Evolutionary conservation across 805 yeast genomes (phyloP).

Genomic region (Monosporozyma aerobia): DNA sequence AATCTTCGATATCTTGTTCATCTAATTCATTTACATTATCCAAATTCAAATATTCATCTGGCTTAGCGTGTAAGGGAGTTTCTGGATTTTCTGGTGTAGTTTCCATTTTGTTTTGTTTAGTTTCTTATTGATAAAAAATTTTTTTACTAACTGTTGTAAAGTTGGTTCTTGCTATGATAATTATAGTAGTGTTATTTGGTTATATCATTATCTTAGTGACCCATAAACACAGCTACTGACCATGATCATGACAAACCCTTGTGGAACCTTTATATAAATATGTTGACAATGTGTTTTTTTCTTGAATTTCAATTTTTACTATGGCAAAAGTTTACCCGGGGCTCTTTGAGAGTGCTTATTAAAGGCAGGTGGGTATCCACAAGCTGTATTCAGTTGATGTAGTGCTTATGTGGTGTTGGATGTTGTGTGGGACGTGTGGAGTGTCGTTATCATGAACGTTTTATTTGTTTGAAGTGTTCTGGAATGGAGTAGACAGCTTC

Average conservation of each 20-base stretch:
- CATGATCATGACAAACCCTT: neutral
- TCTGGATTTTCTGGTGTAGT: constrained; percentile 15
- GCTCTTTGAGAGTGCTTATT: too few relatives aligned
- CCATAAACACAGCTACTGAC: too few relatives aligned
- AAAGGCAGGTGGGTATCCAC: neutral
- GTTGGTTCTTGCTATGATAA: neutral
- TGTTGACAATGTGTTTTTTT: neutral
- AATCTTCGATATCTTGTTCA: constrained; percentile 21
- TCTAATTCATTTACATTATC: constrained; percentile 20
- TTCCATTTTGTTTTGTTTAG: neutral
- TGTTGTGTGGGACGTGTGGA: too few relatives aligned
- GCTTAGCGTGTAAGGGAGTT: constrained; percentile 25
- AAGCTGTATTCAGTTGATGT: neutral
- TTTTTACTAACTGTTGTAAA: neutral
- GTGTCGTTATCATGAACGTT: too few relatives aligned
- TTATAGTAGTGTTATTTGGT: neutral
- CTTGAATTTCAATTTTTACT: neutral
- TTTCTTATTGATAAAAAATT: neutral
- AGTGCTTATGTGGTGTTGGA: too few relatives aligned
- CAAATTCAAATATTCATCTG: constrained; percentile 20
- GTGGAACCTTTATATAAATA: neutral
- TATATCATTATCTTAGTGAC: neutral
- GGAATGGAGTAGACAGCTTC: too few relatives aligned
- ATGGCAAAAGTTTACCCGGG: neutral
- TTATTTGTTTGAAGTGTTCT: too few relatives aligned